Evolutionary conservation across 345 rosid species (phyloP).

Genomic region (Lepidium didymum): DNA sequence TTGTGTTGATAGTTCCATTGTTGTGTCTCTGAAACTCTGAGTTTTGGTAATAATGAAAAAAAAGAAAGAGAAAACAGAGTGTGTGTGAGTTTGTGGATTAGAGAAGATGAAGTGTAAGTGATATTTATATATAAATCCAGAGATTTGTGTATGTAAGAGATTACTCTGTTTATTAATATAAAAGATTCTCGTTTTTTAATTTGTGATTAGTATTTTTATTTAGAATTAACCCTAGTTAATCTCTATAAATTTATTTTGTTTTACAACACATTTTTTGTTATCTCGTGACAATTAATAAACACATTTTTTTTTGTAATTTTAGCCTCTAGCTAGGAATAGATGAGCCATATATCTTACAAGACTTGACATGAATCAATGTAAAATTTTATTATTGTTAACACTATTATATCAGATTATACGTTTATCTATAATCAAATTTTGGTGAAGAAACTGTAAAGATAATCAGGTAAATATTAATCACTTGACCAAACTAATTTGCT

Average conservation of each 20-base stretch:
- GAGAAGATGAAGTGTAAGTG: constrained; percentile 23
- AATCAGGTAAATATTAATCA: no score
- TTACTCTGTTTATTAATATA: neutral
- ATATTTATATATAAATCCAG: constrained; percentile 24
- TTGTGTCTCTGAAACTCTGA: neutral
- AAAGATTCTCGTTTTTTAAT: neutral
- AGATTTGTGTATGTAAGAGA: neutral
- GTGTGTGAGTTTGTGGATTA: constrained; percentile 20
- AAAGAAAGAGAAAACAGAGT: neutral
- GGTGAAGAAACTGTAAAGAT: no score
- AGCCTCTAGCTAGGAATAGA: constrained; percentile 12
- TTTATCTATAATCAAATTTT: no score
- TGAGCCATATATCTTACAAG: constrained; percentile 8
- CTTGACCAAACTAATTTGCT: no score
- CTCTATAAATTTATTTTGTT: neutral
- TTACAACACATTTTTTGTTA: constrained; percentile 4
- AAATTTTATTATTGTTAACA: no score
- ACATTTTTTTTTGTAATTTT: constrained; percentile 1
- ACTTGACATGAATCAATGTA: constrained; percentile 14
- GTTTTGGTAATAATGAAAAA: neutral
- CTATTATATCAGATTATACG: no score
- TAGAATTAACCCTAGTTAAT: neutral
- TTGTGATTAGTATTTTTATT: neutral
- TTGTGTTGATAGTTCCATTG: constrained; percentile 60
- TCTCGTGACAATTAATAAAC: constrained; percentile 27